Evolutionary conservation across 495 filamentous ascomycete species (phyloP).

Genomic region (Penicillium samsonianum): DNA sequence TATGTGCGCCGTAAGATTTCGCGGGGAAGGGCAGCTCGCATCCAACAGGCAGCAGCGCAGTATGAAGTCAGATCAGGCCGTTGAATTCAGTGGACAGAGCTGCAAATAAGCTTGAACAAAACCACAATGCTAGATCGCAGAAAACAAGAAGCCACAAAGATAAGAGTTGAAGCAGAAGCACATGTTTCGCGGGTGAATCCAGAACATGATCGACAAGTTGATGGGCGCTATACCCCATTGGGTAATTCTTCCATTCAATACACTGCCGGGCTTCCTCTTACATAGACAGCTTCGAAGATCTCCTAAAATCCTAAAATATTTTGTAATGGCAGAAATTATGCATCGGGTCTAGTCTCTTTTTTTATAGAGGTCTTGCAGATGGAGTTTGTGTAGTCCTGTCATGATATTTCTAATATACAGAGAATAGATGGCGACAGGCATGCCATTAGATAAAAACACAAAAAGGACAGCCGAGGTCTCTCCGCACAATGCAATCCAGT

Average conservation of each 20-base stretch:
- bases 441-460: conserved; percentile 6
- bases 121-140: conserved; percentile 12
- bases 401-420: conserved; percentile 30
- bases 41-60: conserved; percentile 33
- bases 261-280: not conserved
- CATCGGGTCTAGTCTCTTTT: not conserved
- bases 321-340: not conserved
- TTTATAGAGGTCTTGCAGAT: not conserved
- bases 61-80: conserved; percentile 7
- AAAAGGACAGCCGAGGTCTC: not conserved
- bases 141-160: conserved; percentile 13
- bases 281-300: not conserved
- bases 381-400: not conserved
- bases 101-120: conserved; percentile 10
- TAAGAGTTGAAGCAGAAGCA: conserved; percentile 16
- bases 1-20: conserved; percentile 33
- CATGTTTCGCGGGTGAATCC: conserved; percentile 20
- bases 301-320: no score
- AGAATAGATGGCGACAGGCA: conserved; percentile 17
- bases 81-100: not conserved
- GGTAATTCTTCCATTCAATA: conserved; percentile 14
- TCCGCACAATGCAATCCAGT: conserved; percentile 9
- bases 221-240: conserved; percentile 31
- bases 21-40: conserved; percentile 42
- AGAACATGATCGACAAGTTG: conserved; percentile 36